Evolutionary conservation across 495 filamentous ascomycete genomes (phyloP).

Genomic region (Lasiosphaeris hirsuta): DNA sequence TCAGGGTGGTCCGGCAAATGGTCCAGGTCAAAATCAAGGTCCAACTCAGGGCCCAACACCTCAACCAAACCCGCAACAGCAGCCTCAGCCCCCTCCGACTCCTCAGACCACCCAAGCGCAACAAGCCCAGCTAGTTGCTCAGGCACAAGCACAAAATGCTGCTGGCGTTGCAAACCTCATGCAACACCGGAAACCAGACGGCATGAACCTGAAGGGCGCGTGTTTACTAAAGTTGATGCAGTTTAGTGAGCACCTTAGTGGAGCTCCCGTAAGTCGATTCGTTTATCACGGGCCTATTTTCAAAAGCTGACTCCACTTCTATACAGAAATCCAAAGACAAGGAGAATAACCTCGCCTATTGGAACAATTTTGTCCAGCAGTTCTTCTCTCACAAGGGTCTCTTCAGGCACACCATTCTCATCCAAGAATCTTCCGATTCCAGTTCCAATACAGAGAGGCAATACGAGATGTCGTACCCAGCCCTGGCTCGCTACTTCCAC

Average conservation of each 20-base stretch:
- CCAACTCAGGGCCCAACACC: constrained; percentile 30
- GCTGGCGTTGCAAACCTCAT: constrained; percentile 26
- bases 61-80: constrained; percentile 39
- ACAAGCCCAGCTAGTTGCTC: constrained; percentile 39
- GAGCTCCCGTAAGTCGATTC: constrained; percentile 53
- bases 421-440: constrained; percentile 31
- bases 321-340: constrained; percentile 52
- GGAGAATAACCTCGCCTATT: constrained; percentile 60
- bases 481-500: constrained; percentile 74
- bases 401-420: constrained; percentile 60
- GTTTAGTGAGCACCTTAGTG: constrained; percentile 69
- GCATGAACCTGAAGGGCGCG: constrained; percentile 54
- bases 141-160: constrained; percentile 36
- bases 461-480: constrained; percentile 72
- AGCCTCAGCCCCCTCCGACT: constrained; percentile 41
- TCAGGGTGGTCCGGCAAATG: constrained; percentile 31
- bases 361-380: constrained; percentile 68
- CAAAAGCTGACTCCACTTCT: constrained; percentile 13
- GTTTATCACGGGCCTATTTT: background rate
- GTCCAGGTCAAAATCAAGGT: constrained; percentile 28
- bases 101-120: constrained; percentile 51
- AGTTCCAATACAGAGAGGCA: constrained; percentile 56
- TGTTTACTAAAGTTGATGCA: constrained; percentile 61
- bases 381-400: constrained; percentile 73
- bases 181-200: constrained; percentile 51